A percentile compares a stretch with the other conserved stretches of the same genome.
These are phyloP conservation scores for Penicillium longicatenatum DNA, from an alignment of 495 filamentous ascomycete genomes.

Conservation along the genomic window DNA sequence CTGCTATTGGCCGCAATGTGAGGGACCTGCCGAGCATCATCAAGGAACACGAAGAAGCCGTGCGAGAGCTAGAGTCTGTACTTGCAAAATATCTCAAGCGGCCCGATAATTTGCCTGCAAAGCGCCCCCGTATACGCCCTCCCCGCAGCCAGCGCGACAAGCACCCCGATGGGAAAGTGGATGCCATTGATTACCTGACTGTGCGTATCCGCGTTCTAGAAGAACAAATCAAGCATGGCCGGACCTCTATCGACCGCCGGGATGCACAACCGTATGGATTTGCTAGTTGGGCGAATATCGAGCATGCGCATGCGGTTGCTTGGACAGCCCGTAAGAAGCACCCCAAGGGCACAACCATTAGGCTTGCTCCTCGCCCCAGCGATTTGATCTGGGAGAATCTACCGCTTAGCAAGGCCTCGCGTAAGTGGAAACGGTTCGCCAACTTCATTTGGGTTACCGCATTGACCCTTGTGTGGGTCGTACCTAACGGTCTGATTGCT, in stretches of 20 bases:
- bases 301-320: conserved; percentile 85
- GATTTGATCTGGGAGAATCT: conserved; percentile 98
- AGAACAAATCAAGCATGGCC: conserved; percentile 77
- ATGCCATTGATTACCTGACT: conserved; percentile 92
- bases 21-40: conserved; percentile 84
- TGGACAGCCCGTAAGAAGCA: conserved; percentile 78
- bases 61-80: conserved; percentile 77
- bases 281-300: conserved; percentile 86
- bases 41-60: conserved; percentile 77
- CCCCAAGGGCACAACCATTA: conserved; percentile 75
- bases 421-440: conserved; percentile 70
- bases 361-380: conserved; percentile 80
- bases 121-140: conserved; percentile 77
- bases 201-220: conserved; percentile 82
- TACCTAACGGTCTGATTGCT: conserved; percentile 93
- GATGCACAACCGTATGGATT: conserved; percentile 91
- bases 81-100: conserved; percentile 89
- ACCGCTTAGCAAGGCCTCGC: conserved; percentile 61
- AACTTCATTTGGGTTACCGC: conserved; percentile 81
- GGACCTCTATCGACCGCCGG: conserved; percentile 79
- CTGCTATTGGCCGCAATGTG: conserved; percentile 86
- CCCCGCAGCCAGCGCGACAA: conserved; percentile 65
- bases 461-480: conserved; percentile 86
- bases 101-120: conserved; percentile 75
- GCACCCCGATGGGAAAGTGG: conserved; percentile 59